phyloP scores from a whole-genome alignment of 2,329 filamentous ascomycete species.

The Calonectria naviculata region DNA sequence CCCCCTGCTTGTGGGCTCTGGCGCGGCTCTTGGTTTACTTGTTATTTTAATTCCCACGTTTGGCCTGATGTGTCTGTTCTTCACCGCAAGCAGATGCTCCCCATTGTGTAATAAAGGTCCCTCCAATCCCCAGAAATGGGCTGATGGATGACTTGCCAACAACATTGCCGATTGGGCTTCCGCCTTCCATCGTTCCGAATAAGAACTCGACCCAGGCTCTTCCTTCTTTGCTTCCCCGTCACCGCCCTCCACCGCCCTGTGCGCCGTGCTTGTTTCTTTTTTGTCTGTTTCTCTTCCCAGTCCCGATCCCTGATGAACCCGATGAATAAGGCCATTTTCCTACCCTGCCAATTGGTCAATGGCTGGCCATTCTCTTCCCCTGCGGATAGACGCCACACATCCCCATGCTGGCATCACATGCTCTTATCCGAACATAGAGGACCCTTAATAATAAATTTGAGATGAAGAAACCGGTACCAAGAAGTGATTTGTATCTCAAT shows the following conservation, averaged over 20 bases:
- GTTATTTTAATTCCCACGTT: background rate
- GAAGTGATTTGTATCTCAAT: background rate
- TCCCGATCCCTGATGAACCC: constrained; percentile 35
- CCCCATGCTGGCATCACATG: constrained; percentile 15
- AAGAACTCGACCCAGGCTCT: constrained; percentile 32
- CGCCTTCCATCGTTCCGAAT: constrained; percentile 33
- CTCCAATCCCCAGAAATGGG: constrained; percentile 28
- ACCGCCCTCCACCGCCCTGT: constrained; percentile 20
- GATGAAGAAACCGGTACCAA: background rate
- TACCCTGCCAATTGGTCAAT: constrained; percentile 32
- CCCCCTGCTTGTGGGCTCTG: constrained; percentile 8
- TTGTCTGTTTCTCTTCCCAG: constrained; percentile 34
- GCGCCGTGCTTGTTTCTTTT: constrained; percentile 26
- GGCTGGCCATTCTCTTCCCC: background rate
- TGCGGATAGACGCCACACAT: background rate
- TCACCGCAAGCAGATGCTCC: background rate
- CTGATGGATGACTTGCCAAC: constrained; percentile 36
- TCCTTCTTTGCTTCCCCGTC: background rate
- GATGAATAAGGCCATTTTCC: constrained; percentile 41
- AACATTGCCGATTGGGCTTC: constrained; percentile 26
- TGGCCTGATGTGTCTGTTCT: background rate
- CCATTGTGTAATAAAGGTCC: background rate
- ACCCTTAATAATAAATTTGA: background rate
- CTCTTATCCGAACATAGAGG: background rate
- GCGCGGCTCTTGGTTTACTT: constrained; percentile 2